Percentiles rank a stretch among this genome's conserved stretches.
Conservation (phyloP, 1,284 basidiomycete genomes). For the Phellopilus nigrolimitatus region DNA sequence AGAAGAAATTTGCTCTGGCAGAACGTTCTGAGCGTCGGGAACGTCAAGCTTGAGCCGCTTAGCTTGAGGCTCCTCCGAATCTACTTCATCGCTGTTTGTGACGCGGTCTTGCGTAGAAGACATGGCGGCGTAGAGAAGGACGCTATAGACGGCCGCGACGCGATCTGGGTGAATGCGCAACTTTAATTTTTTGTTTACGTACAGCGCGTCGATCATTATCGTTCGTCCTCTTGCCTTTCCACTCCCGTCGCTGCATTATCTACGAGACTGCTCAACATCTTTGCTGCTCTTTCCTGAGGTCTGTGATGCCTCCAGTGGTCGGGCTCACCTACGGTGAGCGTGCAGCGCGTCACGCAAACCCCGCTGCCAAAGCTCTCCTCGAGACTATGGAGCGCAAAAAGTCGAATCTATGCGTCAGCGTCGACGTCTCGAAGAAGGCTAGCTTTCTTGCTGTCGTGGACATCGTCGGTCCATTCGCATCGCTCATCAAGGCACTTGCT, state of each 20-base stretch:
- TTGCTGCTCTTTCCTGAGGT: conserved; percentile 15
- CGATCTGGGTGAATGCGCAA: too few relatives aligned
- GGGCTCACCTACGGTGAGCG: conserved; percentile 61
- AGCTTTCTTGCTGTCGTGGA: conserved; percentile 87
- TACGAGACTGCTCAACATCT: conserved; percentile 14
- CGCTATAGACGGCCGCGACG: too few relatives aligned
- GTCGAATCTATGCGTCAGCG: conserved; percentile 91
- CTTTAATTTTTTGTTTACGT: too few relatives aligned
- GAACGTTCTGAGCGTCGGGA: not conserved
- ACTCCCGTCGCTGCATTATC: too few relatives aligned
- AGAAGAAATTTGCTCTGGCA: not conserved
- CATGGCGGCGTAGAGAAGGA: not conserved
- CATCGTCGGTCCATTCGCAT: conserved; percentile 83
- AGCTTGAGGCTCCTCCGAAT: not conserved
- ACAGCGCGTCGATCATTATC: too few relatives aligned
- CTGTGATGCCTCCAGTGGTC: conserved; percentile 40
- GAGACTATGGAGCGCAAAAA: conserved; percentile 85
- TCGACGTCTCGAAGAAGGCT: conserved; percentile 83
- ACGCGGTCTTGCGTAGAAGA: not conserved
- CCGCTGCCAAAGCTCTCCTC: conserved; percentile 73
- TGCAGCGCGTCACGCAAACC: conserved; percentile 59
- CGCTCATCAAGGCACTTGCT: conserved; percentile 82
- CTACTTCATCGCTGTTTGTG: not conserved
- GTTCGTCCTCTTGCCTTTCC: too few relatives aligned
- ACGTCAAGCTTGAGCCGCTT: conserved; percentile 15